A percentile compares a stretch with the other conserved stretches of the same genome.
Evolutionary conservation across 352 stramenopile species (phyloP).

Genomic region (Pythium rishiriense): DNA sequence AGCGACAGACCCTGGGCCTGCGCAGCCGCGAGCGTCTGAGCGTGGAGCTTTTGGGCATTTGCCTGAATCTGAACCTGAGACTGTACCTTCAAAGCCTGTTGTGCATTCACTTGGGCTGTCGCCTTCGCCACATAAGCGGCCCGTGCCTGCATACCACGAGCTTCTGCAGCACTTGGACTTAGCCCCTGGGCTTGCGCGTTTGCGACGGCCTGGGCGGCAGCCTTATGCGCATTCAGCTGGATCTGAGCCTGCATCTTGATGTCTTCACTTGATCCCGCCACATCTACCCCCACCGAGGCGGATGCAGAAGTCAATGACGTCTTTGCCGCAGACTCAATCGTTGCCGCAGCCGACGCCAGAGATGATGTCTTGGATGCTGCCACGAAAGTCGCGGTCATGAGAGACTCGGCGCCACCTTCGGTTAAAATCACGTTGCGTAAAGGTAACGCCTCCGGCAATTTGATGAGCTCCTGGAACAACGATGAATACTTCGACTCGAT

Average conservation of each 20-base stretch:
- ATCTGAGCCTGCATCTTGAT: conserved; percentile 85
- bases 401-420: conserved; percentile 84
- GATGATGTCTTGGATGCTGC: conserved; percentile 58
- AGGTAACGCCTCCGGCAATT: conserved; percentile 83
- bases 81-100: conserved; percentile 81
- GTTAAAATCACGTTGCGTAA: conserved; percentile 89
- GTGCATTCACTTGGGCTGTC: conserved; percentile 82
- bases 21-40: conserved; percentile 78
- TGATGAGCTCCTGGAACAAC: conserved; percentile 94
- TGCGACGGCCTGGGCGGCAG: conserved; percentile 73
- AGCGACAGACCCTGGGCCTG: conserved; percentile 85
- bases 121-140: conserved; percentile 85
- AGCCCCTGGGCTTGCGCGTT: conserved; percentile 80
- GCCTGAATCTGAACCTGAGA: conserved; percentile 90
- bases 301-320: conserved; percentile 10
- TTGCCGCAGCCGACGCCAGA: conserved; percentile 24
- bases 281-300: not conserved
- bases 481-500: conserved; percentile 88
- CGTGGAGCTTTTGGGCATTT: conserved; percentile 87
- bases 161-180: conserved; percentile 63
- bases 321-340: conserved; percentile 27
- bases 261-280: conserved; percentile 44
- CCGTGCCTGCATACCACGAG: conserved; percentile 77
- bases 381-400: conserved; percentile 94
- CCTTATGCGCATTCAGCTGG: conserved; percentile 84